These are phyloP conservation scores for Mikania micrantha DNA, from an alignment of 129 eudicot genomes.

Conservation along the genomic window DNA sequence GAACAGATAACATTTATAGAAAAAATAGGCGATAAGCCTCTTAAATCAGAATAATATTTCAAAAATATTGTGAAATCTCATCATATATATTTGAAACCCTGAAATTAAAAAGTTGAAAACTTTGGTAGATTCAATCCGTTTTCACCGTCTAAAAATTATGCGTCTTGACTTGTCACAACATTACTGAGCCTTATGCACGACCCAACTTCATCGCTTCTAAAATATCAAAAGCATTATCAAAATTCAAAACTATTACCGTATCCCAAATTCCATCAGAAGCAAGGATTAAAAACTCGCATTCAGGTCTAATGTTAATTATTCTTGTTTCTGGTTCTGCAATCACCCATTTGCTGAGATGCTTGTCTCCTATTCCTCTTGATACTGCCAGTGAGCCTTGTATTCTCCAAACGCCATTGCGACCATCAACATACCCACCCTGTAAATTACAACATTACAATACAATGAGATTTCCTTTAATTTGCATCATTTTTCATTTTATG, in stretches of 20 bases:
- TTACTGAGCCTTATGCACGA: not conserved
- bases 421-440: conserved; percentile 88
- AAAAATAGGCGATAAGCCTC: not conserved
- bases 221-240: not conserved
- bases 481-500: not conserved
- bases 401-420: conserved; percentile 83
- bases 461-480: not conserved
- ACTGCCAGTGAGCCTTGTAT: conserved; percentile 95
- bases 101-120: not conserved
- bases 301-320: conserved; percentile 39
- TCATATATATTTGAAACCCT: not conserved
- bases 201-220: not conserved
- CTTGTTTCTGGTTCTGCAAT: conserved; percentile 74
- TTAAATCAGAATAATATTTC: not conserved
- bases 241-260: conserved; percentile 37
- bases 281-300: conserved; percentile 70
- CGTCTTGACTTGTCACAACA: not conserved
- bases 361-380: conserved; percentile 80
- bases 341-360: conserved; percentile 70
- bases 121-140: not conserved
- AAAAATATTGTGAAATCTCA: too few relatives aligned
- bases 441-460: conserved; percentile 12
- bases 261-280: conserved; percentile 99
- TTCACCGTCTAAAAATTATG: not conserved
- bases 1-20: not conserved